These are phyloP conservation scores for Gillenia trifoliata DNA, from an alignment of 306 rosid genomes.

Conservation along the genomic window DNA sequence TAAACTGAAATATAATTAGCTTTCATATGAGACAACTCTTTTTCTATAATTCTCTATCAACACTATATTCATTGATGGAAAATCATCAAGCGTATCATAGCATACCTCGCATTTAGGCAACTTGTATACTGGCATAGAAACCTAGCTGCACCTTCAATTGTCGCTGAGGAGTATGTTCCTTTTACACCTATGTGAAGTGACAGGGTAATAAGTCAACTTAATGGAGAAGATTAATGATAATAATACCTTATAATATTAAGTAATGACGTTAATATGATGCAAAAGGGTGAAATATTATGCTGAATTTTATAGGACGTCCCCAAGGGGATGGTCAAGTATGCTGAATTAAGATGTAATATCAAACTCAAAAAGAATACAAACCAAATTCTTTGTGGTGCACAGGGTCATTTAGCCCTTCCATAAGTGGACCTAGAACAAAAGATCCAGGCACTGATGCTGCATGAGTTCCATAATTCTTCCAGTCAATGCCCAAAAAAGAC, in stretches of 20 bases:
- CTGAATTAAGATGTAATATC: conserved; percentile 14
- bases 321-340: neutral
- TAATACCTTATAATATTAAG: neutral
- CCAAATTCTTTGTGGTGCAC: conserved; percentile 93
- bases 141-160: conserved; percentile 69
- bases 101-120: conserved; percentile 58
- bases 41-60: neutral
- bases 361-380: conserved; percentile 27
- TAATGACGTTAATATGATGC: neutral
- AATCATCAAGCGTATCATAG: conserved; percentile 1
- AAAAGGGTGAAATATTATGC: neutral
- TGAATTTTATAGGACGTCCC: too few species aligned
- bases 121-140: conserved; percentile 47
- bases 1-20: neutral
- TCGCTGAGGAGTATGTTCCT: conserved; percentile 68
- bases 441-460: conserved; percentile 58
- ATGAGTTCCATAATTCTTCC: conserved; percentile 56
- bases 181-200: conserved; percentile 50
- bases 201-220: conserved; percentile 6
- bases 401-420: conserved; percentile 84
- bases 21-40: neutral
- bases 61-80: neutral
- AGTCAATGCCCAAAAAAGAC: conserved; percentile 68
- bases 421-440: conserved; percentile 79
- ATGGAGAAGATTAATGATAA: too few species aligned